Conservation (phyloP, 495 filamentous ascomycete species). For the Neurospora intermedia region DNA sequence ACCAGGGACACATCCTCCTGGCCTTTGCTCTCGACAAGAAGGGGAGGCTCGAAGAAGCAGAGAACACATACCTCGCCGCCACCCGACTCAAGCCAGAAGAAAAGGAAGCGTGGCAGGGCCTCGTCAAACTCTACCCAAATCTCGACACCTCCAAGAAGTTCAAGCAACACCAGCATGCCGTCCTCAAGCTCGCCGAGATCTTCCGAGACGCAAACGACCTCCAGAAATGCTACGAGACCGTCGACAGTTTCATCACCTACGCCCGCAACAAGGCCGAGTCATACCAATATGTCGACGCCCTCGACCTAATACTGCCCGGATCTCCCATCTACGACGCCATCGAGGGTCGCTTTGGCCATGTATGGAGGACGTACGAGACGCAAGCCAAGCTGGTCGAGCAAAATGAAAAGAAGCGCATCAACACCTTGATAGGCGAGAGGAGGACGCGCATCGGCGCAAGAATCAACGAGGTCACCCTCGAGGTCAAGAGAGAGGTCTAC, state of each 20-base stretch:
- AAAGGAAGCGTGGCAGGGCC: constrained; percentile 74
- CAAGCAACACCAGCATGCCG: constrained; percentile 61
- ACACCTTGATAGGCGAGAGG: constrained; percentile 79
- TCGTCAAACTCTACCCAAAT: constrained; percentile 71
- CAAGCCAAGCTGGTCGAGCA: constrained; percentile 77
- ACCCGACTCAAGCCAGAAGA: constrained; percentile 42
- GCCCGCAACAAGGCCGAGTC: constrained; percentile 60
- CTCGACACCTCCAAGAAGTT: constrained; percentile 58
- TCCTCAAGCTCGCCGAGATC: constrained; percentile 60
- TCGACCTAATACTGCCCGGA: constrained; percentile 65
- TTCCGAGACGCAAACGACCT: constrained; percentile 55
- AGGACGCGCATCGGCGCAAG: constrained; percentile 80
- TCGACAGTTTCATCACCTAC: constrained; percentile 70
- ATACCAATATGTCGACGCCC: constrained; percentile 57
- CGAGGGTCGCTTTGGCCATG: constrained; percentile 76
- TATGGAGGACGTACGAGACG: constrained; percentile 67
- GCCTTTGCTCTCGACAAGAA: constrained; percentile 72
- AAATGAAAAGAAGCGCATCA: constrained; percentile 85
- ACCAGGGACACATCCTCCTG: constrained; percentile 74
- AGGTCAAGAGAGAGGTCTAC: constrained; percentile 81
- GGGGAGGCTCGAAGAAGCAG: constrained; percentile 56
- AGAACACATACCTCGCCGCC: constrained; percentile 64
- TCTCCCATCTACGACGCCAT: constrained; percentile 69
- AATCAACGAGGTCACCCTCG: constrained; percentile 66
- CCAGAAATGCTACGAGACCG: constrained; percentile 61